A percentile compares a stretch with the other conserved stretches of the same genome.
phyloP scores from a whole-genome alignment of 2,329 filamentous ascomycete genomes.

The Chrysosporium keratinophilum region DNA sequence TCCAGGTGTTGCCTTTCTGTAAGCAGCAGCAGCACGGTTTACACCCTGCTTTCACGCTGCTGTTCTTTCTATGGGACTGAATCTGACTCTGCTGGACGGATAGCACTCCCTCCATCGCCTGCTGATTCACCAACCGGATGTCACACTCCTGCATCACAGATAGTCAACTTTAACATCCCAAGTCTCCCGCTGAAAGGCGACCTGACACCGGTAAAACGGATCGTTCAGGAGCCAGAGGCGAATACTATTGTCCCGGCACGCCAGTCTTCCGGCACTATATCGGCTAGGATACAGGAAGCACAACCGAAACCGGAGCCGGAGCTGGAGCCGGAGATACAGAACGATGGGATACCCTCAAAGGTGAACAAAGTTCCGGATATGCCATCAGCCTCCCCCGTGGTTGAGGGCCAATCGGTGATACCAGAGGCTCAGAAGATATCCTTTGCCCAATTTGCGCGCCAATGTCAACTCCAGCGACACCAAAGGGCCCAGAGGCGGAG shows the following conservation, averaged over 20 bases:
- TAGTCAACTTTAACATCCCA: slow-evolving; percentile 19
- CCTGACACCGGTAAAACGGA: not conserved
- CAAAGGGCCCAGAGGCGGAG: slow-evolving; percentile 33
- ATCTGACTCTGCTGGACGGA: slow-evolving; percentile 11
- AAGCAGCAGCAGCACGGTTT: too few species aligned
- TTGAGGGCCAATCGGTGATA: slow-evolving; percentile 13
- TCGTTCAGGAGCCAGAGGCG: not conserved
- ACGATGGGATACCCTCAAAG: slow-evolving; percentile 21
- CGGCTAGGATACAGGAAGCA: not conserved
- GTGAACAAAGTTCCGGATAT: slow-evolving; percentile 7
- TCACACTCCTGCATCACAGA: slow-evolving; percentile 24
- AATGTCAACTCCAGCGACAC: slow-evolving; percentile 35
- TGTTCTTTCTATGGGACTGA: not conserved
- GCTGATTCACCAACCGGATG: slow-evolving; percentile 27
- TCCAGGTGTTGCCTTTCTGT: too few species aligned
- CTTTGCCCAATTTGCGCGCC: slow-evolving; percentile 37
- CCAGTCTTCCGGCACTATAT: not conserved
- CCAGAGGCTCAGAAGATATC: slow-evolving; percentile 24
- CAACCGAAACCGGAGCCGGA: too few species aligned
- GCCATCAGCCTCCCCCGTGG: slow-evolving; percentile 15
- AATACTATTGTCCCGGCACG: not conserved
- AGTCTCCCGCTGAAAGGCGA: not conserved
- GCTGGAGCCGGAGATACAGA: not conserved
- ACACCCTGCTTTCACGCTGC: too few species aligned
- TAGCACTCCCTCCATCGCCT: slow-evolving; percentile 25